Base-by-base conservation (phyloP, 2,329 filamentous ascomycete species). In the Aspergillus uvarum region DNA sequence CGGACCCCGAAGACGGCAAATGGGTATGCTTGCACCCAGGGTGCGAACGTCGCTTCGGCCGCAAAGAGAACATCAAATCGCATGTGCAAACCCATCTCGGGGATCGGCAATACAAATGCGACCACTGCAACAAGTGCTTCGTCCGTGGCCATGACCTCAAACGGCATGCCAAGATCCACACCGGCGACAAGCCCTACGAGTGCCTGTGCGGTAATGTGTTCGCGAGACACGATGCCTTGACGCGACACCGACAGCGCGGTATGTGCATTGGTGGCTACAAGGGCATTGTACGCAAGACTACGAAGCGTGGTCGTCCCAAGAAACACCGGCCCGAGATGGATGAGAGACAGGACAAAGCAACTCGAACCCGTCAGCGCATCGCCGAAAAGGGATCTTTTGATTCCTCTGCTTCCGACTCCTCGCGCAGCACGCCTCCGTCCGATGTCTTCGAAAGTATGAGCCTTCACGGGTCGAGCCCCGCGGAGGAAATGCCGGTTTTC, bases 51-150 rank as follows among this genome's bases (percentile, higher is more conserved):
- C 86, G 88, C 56, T 98, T 99, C 73, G 94, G 93, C n/a, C 87
- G 95, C 68, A 96, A 97, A 76, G 95, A 99, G 76, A 98, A 99
- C 78, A 97, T 98, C 81, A 96, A 96, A 75, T 96, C 93, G 0
- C 95, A 99, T 75, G 91, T 99, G 14, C 95, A 99, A 78, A 99
- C 95, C 3, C 95, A 99, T 77, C 88, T 99, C 65, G 95, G 96
- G 70, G 95, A 99, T 75, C 86, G 95, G 51, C 95, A 97, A 74
- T 99, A 92, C 79, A 89, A 91, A 76, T 99, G 95, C 78, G 92
- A 94, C 50, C 89, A 90, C 58, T 99, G 95, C 80, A 84, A 89
- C 55, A 98, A 98, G 79, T 94, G 92, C 78, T 99, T 99, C 74
- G 95, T 98, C 47, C 89, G 95, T 42, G 93, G 96, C 70, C 95